Evolutionary conservation across 2,329 filamentous ascomycete genomes (phyloP).

Genomic region (Tolypocladium ophioglossoides): DNA sequence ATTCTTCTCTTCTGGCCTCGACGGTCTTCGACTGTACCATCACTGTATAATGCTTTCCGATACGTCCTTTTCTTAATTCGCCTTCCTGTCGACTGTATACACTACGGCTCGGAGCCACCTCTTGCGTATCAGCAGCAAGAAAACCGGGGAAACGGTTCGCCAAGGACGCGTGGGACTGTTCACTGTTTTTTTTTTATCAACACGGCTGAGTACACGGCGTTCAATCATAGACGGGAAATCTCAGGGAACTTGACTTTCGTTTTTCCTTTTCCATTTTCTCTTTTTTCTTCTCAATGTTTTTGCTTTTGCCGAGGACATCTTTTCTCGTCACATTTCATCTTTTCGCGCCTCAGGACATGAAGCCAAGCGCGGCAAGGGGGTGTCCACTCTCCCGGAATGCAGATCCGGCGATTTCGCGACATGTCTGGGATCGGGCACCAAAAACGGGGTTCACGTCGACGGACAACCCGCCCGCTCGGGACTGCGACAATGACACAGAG

Average conservation of each 20-base stretch:
- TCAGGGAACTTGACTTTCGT: conserved; percentile 10
- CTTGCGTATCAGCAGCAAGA: conserved; percentile 28
- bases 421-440: conserved; percentile 18
- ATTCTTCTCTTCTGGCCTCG: conserved; percentile 10
- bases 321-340: conserved; percentile 7
- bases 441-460: not conserved
- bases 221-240: conserved; percentile 20
- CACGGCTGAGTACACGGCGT: conserved; percentile 17
- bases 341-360: conserved; percentile 6
- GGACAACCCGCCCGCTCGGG: conserved; percentile 2
- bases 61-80: conserved; percentile 7
- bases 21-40: conserved; percentile 8
- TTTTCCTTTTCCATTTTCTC: conserved; percentile 4
- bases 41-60: conserved; percentile 16
- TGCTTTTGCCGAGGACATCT: conserved; percentile 2
- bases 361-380: not conserved
- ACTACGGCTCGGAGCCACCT: conserved; percentile 24
- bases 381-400: conserved; percentile 14
- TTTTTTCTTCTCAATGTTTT: conserved; percentile 1
- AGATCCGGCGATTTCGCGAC: conserved; percentile 15
- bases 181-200: conserved; percentile 1
- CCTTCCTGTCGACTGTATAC: conserved; percentile 23
- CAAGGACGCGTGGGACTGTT: conserved; percentile 5
- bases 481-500: not conserved
- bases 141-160: conserved; percentile 10